These are phyloP conservation scores for Candida maris DNA, from an alignment of 805 yeast species.

Conservation along the genomic window DNA sequence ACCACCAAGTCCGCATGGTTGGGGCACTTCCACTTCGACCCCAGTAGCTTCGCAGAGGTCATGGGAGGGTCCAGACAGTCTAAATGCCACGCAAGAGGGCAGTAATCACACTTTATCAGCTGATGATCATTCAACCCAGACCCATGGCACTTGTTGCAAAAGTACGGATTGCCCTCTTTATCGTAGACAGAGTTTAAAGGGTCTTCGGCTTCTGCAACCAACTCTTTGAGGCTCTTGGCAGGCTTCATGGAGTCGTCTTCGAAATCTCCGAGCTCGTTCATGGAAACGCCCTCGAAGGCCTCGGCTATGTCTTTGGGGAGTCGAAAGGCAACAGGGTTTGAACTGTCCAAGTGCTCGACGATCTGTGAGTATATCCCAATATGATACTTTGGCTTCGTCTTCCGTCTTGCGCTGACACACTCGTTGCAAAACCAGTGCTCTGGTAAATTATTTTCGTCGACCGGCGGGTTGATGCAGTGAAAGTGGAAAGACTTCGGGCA, in stretches of 20 bases:
- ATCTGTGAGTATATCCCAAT: constrained; percentile 55
- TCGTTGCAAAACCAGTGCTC: constrained; percentile 88
- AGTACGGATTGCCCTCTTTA: constrained; percentile 60
- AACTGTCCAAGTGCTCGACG: constrained; percentile 51
- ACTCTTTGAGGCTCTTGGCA: constrained; percentile 36
- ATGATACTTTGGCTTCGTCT: constrained; percentile 12
- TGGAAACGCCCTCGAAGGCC: constrained; percentile 65
- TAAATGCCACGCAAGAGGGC: constrained; percentile 80
- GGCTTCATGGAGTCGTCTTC: constrained; percentile 58
- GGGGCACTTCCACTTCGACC: constrained; percentile 88
- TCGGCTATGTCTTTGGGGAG: constrained; percentile 71
- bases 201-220: constrained; percentile 47
- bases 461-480: constrained; percentile 86
- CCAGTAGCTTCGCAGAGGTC: constrained; percentile 66
- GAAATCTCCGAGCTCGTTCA: constrained; percentile 70
- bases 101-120: constrained; percentile 76
- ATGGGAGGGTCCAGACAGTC: constrained; percentile 82
- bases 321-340: constrained; percentile 63
- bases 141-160: constrained; percentile 73
- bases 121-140: constrained; percentile 59
- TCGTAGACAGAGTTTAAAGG: constrained; percentile 60
- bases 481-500: constrained; percentile 94
- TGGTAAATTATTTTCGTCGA: constrained; percentile 69
- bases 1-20: constrained; percentile 61
- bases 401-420: constrained; percentile 47